Evolutionary conservation across 2,329 filamentous ascomycete genomes (phyloP).

Genomic region (Sarocladium strictum): DNA sequence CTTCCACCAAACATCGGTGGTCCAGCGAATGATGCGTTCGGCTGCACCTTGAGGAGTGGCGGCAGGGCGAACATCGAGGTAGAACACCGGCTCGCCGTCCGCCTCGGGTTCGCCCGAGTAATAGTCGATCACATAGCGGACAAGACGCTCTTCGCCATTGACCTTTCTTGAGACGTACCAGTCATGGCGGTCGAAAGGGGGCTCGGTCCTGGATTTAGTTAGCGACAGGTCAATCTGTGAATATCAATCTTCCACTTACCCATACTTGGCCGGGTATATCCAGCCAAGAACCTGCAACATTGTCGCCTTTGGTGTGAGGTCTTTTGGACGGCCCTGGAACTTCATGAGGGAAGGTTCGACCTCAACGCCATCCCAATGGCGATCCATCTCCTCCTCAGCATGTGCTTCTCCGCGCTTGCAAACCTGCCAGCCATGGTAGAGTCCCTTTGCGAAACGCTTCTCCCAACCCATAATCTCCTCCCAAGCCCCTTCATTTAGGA

Average conservation of each 20-base stretch:
- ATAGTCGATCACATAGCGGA: slow-evolving; percentile 96
- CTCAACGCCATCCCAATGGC: slow-evolving; percentile 47
- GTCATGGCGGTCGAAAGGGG: slow-evolving; percentile 94
- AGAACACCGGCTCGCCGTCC: slow-evolving; percentile 90
- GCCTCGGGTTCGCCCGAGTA: slow-evolving; percentile 79
- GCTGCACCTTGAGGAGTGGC: slow-evolving; percentile 72
- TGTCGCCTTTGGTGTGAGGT: slow-evolving; percentile 85
- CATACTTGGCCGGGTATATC: slow-evolving; percentile 74
- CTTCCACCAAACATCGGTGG: slow-evolving; percentile 89
- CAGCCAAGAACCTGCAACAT: slow-evolving; percentile 75
- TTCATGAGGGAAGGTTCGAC: slow-evolving; percentile 68
- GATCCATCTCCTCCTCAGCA: slow-evolving; percentile 32
- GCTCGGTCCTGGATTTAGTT: slow-evolving; percentile 53
- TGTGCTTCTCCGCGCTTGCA: slow-evolving; percentile 71
- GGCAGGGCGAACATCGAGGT: slow-evolving; percentile 87
- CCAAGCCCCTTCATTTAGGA: slow-evolving; percentile 97
- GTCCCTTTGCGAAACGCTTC: slow-evolving; percentile 69
- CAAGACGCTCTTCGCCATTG: slow-evolving; percentile 63
- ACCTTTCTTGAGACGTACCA: slow-evolving; percentile 81
- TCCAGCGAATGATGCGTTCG: slow-evolving; percentile 82
- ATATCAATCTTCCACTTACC: too few relatives aligned
- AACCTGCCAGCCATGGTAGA: slow-evolving; percentile 65
- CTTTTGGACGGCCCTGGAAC: slow-evolving; percentile 84
- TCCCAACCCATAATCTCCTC: slow-evolving; percentile 93
- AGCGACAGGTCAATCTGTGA: not conserved